A percentile compares a stretch with the other conserved stretches of the same genome.
Evolutionary conservation across 179 eudicot species (phyloP).

Genomic region (Patellifolia procumbens): DNA sequence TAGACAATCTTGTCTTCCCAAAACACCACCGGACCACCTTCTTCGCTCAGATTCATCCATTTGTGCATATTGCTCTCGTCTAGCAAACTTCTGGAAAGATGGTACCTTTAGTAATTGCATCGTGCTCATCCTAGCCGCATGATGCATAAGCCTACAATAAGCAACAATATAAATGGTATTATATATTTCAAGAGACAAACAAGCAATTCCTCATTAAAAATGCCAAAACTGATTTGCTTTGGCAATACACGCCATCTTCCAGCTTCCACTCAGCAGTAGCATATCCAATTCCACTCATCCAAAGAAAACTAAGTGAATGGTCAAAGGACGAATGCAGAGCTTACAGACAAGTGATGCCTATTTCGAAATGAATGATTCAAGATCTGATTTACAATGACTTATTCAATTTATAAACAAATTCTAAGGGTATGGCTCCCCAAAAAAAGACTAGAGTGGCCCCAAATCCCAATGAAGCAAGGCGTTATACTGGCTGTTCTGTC

Average conservation of each 20-base stretch:
- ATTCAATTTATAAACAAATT: neutral
- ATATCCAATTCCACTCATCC: neutral
- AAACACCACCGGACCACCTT: conserved; percentile 67
- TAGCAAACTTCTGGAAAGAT: conserved; percentile 91
- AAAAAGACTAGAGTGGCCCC: neutral
- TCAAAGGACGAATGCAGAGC: neutral
- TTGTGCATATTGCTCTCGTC: conserved; percentile 78
- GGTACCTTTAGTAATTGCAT: conserved; percentile 89
- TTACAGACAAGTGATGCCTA: neutral
- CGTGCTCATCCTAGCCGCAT: conserved; percentile 59
- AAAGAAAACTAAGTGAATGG: neutral
- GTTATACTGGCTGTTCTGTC: neutral
- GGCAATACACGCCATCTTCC: neutral
- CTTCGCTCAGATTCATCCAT: conserved; percentile 74
- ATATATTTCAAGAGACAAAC: neutral
- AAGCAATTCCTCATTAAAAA: neutral
- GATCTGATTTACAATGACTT: neutral
- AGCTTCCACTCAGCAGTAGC: conserved; percentile 8
- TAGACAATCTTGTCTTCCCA: conserved; percentile 79
- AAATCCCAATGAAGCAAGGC: neutral
- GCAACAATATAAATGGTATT: conserved; percentile 3
- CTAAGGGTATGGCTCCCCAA: neutral
- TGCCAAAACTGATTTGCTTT: neutral
- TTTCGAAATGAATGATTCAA: neutral
- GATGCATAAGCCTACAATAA: conserved; percentile 81